phyloP scores from a whole-genome alignment of 2,329 filamentous ascomycete species.

The Orbilia oligospora region DNA sequence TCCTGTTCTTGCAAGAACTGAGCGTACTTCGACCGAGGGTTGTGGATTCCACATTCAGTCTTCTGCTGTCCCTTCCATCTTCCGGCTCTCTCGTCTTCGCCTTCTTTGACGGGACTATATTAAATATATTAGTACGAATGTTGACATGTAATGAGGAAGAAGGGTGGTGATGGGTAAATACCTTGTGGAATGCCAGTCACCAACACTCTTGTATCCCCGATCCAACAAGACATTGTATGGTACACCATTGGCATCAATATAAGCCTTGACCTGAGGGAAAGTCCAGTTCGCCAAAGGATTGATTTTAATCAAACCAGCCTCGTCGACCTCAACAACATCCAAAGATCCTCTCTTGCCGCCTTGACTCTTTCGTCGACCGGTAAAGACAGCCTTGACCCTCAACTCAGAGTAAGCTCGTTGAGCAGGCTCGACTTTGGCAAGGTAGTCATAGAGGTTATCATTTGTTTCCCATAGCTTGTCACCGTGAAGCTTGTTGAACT shows the following conservation, averaged over 20 bases:
- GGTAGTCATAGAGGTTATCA: conserved; percentile 93
- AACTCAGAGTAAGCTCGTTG: conserved; percentile 91
- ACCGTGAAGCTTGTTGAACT: conserved; percentile 88
- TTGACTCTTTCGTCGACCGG: conserved; percentile 90
- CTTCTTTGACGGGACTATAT: conserved; percentile 80
- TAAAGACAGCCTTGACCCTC: conserved; percentile 89
- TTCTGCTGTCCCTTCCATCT: conserved; percentile 97
- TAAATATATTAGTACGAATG: conserved; percentile 8
- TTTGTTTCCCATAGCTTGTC: conserved; percentile 86
- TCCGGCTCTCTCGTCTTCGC: conserved; percentile 94
- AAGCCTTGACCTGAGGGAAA: conserved; percentile 89
- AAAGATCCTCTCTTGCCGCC: conserved; percentile 92
- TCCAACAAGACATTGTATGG: conserved; percentile 95
- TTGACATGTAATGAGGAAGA: conserved; percentile 7
- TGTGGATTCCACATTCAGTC: conserved; percentile 99
- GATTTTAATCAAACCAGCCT: conserved; percentile 93
- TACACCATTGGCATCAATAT: conserved; percentile 87
- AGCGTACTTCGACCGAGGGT: conserved; percentile 93
- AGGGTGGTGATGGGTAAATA: conserved; percentile 53
- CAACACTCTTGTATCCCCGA: conserved; percentile 96
- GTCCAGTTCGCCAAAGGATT: conserved; percentile 96
- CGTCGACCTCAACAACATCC: conserved; percentile 92
- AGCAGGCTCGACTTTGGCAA: conserved; percentile 97
- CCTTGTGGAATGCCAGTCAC: conserved; percentile 96
- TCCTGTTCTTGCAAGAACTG: conserved; percentile 84